Base-by-base conservation (phyloP, 2,329 filamentous ascomycete genomes). In the Emergomyces pasteurianus region DNA sequence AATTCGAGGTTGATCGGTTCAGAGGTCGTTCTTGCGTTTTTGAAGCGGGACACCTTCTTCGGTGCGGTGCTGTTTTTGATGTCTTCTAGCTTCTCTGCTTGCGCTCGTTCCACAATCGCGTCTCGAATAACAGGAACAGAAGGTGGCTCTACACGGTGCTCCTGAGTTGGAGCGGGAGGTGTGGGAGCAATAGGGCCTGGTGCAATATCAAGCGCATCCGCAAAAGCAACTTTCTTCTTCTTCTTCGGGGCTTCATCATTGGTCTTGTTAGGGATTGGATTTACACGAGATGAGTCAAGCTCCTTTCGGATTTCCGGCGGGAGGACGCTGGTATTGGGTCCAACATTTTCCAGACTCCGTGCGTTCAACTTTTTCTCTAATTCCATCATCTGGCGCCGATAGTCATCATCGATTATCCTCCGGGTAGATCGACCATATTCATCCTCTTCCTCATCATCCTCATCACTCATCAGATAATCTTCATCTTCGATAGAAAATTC, bases 211-310 rank as follows among this genome's bases (percentile, higher is more conserved):
- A 95, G 77, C 6, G 80, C 79, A 40, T 86, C 77, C 1, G 90
- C 86, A 73, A 96, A 96, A n/a, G 87, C 84, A 31, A 96, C 91
- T 18, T 83, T 86, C 75, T 94, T 95, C 70, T 81, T 82, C 52
- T 69, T 34, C 69, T 72, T 73, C 9, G 68, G 60, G 46, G 72
- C 72, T 58, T 71, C 70, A 52, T 67, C 66, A 10, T 63, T 62
- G 26, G 61, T 58, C 7, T 58, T 36, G n/a, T 59, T 58, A 16
- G 61, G 38, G 28, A 63, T 61, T 38, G 56, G 59, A 23, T 62
- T 60, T 56, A 61, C 58, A 69, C 26, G 16, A 10, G 49, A 31
- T 65, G 12, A 61, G 64, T 74, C 67, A 3, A 73, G 66, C 16
- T 72, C 69, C 47, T 70, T 59, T 53, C 68, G 65, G 28, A 74